phyloP scores from a whole-genome alignment of 176 grass and related monocot genomes.

The Lolium perenne region DNA sequence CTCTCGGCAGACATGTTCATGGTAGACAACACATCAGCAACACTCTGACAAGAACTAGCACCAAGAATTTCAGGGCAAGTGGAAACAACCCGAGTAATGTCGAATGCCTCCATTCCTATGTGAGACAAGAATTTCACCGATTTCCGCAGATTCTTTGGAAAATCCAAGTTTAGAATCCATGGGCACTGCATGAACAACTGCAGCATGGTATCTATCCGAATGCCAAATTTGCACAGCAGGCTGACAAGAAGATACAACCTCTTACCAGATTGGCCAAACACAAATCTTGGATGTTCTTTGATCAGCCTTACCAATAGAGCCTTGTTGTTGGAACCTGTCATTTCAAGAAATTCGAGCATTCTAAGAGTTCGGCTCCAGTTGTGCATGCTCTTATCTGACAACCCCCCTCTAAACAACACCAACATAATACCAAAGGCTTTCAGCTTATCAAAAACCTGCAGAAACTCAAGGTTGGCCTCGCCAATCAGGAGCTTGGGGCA shows the following conservation, averaged over 20 bases:
- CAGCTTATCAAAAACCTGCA: conserved; percentile 53
- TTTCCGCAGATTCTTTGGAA: conserved; percentile 48
- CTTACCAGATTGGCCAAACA: conserved; percentile 70
- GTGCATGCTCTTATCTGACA: conserved; percentile 55
- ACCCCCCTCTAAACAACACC: conserved; percentile 53
- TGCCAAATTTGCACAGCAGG: conserved; percentile 54
- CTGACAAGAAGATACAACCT: conserved; percentile 57
- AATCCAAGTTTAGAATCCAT: conserved; percentile 46
- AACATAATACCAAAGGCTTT: conserved; percentile 52
- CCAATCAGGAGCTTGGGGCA: conserved; percentile 54
- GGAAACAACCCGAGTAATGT: conserved; percentile 39
- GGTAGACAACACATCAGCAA: conserved; percentile 38
- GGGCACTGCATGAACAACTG: conserved; percentile 51
- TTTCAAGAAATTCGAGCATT: conserved; percentile 61
- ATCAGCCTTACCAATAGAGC: conserved; percentile 47
- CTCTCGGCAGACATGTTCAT: conserved; percentile 39
- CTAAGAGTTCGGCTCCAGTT: conserved; percentile 54
- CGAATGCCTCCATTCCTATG: conserved; percentile 44
- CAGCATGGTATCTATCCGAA: conserved; percentile 51
- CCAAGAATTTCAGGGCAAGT: conserved; percentile 54
- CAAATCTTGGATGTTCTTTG: conserved; percentile 57
- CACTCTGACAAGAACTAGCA: conserved; percentile 52
- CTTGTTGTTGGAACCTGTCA: conserved; percentile 47
- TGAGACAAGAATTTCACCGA: conserved; percentile 46
- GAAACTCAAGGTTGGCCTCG: conserved; percentile 51